Conservation (phyloP, 2,329 filamentous ascomycete species). For the Aspergillus quadricinctus region DNA sequence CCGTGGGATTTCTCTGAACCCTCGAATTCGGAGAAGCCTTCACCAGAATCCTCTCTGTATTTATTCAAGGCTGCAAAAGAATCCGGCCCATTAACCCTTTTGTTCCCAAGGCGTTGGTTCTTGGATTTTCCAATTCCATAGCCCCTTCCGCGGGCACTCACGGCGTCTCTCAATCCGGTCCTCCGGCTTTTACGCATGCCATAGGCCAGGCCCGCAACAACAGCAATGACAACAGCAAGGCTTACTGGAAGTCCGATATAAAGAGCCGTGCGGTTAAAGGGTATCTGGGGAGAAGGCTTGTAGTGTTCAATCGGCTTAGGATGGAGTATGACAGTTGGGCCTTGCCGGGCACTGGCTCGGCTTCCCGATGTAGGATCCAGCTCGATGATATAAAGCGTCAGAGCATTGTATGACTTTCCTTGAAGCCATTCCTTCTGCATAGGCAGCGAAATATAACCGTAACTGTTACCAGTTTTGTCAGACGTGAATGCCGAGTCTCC, state of each 20-base stretch:
- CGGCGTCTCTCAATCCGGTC: conserved; percentile 34
- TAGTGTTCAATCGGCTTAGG: conserved; percentile 33
- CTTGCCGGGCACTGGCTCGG: conserved; percentile 25
- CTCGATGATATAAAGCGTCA: conserved; percentile 35
- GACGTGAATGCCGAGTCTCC: conserved; percentile 37
- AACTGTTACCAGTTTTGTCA: conserved; percentile 30
- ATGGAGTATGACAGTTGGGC: conserved; percentile 34
- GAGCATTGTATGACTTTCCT: conserved; percentile 30
- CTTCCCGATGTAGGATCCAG: conserved; percentile 23
- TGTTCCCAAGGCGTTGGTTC: conserved; percentile 30
- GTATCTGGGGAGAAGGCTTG: conserved; percentile 26
- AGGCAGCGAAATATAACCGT: conserved; percentile 36
- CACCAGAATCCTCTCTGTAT: conserved; percentile 21
- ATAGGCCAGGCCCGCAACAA: conserved; percentile 36
- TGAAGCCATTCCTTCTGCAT: conserved; percentile 41
- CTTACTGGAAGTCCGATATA: conserved; percentile 40
- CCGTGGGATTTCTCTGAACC: conserved; percentile 28
- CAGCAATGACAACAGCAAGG: conserved; percentile 32
- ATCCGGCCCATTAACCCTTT: conserved; percentile 26
- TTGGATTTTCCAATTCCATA: conserved; percentile 36
- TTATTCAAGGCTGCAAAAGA: conserved; percentile 22
- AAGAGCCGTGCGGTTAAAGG: conserved; percentile 32
- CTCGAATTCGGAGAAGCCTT: conserved; percentile 11
- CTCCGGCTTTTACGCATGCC: conserved; percentile 39
- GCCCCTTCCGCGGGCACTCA: conserved; percentile 31